Conservation (phyloP, 1,139 yeast genomes). For the Zygosaccharomyces sapae region DNA sequence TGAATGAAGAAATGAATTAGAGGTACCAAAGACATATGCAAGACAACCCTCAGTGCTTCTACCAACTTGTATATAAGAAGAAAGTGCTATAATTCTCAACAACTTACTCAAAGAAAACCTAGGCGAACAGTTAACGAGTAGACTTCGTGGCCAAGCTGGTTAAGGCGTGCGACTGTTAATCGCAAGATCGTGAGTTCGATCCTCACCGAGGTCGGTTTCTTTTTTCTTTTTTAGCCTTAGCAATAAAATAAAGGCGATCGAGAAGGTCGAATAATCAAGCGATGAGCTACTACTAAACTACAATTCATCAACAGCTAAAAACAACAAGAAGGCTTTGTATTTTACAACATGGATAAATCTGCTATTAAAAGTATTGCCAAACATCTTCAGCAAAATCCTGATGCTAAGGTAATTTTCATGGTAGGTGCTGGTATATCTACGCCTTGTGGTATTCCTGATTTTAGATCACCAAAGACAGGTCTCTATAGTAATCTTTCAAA, state of each 20-base stretch:
- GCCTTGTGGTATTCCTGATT: constrained; percentile 91
- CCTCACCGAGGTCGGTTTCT: constrained; percentile 37
- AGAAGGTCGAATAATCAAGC: not conserved
- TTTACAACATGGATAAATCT: too few species aligned
- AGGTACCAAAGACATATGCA: too few species aligned
- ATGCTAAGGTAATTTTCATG: constrained; percentile 38
- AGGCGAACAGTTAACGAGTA: too few species aligned
- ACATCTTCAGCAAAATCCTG: constrained; percentile 22
- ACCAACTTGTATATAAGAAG: too few species aligned
- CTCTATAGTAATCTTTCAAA: constrained; percentile 74
- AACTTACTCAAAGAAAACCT: too few species aligned
- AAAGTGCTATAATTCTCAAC: too few species aligned
- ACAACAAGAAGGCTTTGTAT: not conserved
- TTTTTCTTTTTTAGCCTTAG: constrained; percentile 7
- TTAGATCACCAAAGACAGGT: constrained; percentile 88
- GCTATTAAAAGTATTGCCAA: too few species aligned
- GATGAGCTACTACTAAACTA: not conserved
- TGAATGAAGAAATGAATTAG: too few species aligned
- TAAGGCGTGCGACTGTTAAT: constrained; percentile 40
- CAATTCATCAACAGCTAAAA: not conserved
- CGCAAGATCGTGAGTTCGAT: constrained; percentile 39
- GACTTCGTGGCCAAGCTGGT: constrained; percentile 39
- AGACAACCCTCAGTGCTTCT: too few species aligned
- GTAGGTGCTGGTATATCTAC: constrained; percentile 96
- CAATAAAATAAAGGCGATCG: too few species aligned